These are phyloP conservation scores for Globisporangium emineosum DNA, from an alignment of 352 stramenopile genomes.

Conservation along the genomic window DNA sequence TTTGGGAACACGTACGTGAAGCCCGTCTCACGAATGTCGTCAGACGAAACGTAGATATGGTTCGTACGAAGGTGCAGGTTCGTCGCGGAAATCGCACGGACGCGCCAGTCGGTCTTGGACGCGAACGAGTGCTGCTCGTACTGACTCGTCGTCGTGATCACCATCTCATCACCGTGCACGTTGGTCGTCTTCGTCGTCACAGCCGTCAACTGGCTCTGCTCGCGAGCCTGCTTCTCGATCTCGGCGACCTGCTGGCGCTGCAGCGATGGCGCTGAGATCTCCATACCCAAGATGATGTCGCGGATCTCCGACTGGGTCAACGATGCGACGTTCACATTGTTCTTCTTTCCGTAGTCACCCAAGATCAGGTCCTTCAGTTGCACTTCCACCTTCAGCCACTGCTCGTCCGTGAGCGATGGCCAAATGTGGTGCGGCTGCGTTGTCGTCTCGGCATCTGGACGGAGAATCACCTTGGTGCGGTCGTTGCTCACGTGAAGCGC, in stretches of 20 bases:
- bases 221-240: slow-evolving; percentile 98
- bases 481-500: slow-evolving; percentile 97
- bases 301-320: slow-evolving; percentile 99
- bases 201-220: slow-evolving; percentile 97
- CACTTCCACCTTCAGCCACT: slow-evolving; percentile 99
- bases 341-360: slow-evolving; percentile 99
- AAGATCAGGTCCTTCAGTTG: slow-evolving; percentile 99
- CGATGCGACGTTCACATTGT: slow-evolving; percentile 99
- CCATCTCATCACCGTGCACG: slow-evolving; percentile 99
- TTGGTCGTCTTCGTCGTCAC: slow-evolving; percentile 99
- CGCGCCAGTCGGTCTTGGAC: slow-evolving; percentile 99
- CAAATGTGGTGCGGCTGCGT: slow-evolving; percentile 99
- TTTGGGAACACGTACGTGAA: slow-evolving; percentile 99
- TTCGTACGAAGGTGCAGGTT: slow-evolving; percentile 99
- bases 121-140: slow-evolving; percentile 99
- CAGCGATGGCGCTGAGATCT: slow-evolving; percentile 98
- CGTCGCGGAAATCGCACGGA: slow-evolving; percentile 97
- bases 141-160: slow-evolving; percentile 98
- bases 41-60: slow-evolving; percentile 99
- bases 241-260: slow-evolving; percentile 99
- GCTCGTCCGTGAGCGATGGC: slow-evolving; percentile 98
- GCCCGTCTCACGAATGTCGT: slow-evolving; percentile 97
- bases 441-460: slow-evolving; percentile 97
- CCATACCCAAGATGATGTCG: slow-evolving; percentile 99
- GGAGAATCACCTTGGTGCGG: slow-evolving; percentile 95